A percentile compares a stretch with the other conserved stretches of the same genome.
Evolutionary conservation across 2,329 filamentous ascomycete species (phyloP).

Genomic region (Aureobasidium melanogenum): DNA sequence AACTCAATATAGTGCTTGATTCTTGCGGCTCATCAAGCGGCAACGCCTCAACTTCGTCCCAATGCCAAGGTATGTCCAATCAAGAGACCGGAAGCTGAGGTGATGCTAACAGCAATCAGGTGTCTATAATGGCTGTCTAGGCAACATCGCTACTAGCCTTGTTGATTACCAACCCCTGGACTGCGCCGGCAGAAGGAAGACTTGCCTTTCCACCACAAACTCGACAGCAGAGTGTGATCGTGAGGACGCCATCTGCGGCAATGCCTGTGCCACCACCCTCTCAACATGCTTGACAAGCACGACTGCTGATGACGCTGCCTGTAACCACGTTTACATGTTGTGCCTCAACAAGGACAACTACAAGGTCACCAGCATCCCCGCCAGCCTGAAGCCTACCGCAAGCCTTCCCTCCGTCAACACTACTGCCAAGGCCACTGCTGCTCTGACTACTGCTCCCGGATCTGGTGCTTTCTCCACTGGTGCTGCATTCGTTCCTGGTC

Average conservation of each 20-base stretch:
- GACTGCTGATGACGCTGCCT: not conserved
- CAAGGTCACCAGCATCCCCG: slow-evolving; percentile 7
- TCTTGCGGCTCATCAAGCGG: not conserved
- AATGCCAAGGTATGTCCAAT: not conserved
- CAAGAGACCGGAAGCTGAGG: too few species aligned
- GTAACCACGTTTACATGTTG: not conserved
- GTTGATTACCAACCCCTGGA: not conserved
- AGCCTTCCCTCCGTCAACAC: not conserved
- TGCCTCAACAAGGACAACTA: not conserved
- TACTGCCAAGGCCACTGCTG: not conserved
- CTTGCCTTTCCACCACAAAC: not conserved
- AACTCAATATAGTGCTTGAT: not conserved
- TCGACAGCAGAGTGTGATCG: too few species aligned
- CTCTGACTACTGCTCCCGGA: not conserved
- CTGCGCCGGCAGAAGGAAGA: not conserved
- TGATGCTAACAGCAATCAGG: too few species aligned
- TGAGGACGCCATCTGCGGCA: too few species aligned
- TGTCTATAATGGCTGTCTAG: slow-evolving; percentile 5
- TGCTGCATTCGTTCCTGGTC: not conserved
- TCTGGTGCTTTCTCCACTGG: not conserved
- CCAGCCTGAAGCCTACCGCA: not conserved
- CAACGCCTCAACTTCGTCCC: not conserved
- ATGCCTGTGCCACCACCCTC: not conserved
- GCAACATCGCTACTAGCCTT: not conserved
- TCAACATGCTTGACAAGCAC: not conserved